Evolutionary conservation across 352 stramenopile species (phyloP).

Genomic region (Thraustochytrium striatum): DNA sequence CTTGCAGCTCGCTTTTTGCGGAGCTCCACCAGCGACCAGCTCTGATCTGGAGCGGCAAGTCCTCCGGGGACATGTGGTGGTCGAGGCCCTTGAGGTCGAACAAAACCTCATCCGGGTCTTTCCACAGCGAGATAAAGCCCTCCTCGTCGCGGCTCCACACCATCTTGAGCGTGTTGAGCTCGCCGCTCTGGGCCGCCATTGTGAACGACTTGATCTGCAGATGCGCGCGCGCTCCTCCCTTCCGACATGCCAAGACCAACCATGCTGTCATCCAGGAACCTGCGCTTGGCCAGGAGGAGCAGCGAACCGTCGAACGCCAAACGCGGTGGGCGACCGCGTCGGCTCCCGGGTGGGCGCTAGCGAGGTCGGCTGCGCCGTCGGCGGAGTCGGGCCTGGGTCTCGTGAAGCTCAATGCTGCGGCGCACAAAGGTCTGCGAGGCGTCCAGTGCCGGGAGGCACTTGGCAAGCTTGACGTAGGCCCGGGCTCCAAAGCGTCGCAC

Average conservation of each 20-base stretch:
- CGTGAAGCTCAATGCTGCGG: too few species aligned
- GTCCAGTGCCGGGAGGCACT: neutral
- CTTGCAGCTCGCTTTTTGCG: neutral
- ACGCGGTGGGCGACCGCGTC: too few species aligned
- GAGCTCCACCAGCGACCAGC: neutral
- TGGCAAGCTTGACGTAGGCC: slow-evolving; percentile 23
- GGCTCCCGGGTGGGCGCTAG: neutral
- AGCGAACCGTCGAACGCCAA: too few species aligned
- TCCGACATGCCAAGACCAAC: slow-evolving; percentile 30
- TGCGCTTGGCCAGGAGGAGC: too few species aligned
- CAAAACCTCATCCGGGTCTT: neutral
- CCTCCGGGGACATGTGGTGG: neutral
- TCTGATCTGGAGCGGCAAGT: neutral
- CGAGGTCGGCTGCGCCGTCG: neutral
- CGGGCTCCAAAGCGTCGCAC: neutral
- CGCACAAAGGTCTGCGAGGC: slow-evolving; percentile 4
- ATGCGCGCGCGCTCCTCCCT: neutral
- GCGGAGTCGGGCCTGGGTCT: too few species aligned
- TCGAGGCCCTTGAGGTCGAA: neutral
- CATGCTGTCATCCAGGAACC: too few species aligned
- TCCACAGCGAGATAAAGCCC: neutral
- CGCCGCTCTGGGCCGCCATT: slow-evolving; percentile 5
- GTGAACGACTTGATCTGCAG: slow-evolving; percentile 28
- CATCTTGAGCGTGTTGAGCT: slow-evolving; percentile 22
- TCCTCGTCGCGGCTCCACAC: neutral